Conservation (phyloP, 1,284 basidiomycete genomes). For the Ceratobasidium sp. region DNA sequence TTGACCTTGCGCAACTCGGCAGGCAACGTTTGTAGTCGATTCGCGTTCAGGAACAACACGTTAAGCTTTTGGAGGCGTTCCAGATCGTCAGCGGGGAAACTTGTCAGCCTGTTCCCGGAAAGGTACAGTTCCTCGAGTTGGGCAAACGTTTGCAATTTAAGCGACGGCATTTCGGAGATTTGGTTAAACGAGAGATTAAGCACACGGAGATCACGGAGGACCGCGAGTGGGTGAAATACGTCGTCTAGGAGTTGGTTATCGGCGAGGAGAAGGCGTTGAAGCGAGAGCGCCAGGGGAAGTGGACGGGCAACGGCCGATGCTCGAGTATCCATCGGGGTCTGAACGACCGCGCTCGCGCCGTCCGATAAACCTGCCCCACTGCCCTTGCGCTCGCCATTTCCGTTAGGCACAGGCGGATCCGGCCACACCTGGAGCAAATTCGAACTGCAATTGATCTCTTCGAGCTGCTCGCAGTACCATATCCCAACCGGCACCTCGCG, state of each 20-base stretch:
- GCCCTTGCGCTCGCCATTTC: constrained; percentile 46
- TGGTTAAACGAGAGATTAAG: constrained; percentile 97
- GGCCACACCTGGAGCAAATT: constrained; percentile 84
- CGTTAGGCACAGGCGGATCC: constrained; percentile 57
- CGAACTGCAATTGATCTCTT: constrained; percentile 84
- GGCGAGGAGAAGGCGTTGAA: constrained; percentile 82
- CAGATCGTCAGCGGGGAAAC: constrained; percentile 88
- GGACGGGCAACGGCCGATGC: constrained; percentile 48
- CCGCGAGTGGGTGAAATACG: constrained; percentile 73
- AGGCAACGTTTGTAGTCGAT: constrained; percentile 91
- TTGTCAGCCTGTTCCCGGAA: constrained; percentile 91
- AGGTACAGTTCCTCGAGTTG: constrained; percentile 87
- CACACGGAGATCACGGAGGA: constrained; percentile 77
- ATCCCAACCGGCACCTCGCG: constrained; percentile 75
- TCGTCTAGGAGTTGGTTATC: constrained; percentile 92
- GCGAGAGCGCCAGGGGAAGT: constrained; percentile 73
- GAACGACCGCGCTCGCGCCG: constrained; percentile 38
- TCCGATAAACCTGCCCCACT: constrained; percentile 39
- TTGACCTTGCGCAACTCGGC: constrained; percentile 87
- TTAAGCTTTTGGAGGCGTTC: constrained; percentile 69
- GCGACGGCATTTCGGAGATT: constrained; percentile 85
- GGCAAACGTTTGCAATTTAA: constrained; percentile 74
- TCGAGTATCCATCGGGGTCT: constrained; percentile 17
- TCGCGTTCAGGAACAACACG: constrained; percentile 91
- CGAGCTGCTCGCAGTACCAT: constrained; percentile 84